Evolutionary conservation across 495 filamentous ascomycete species (phyloP), one percentile per base, ranked within the genome.

Genomic region (Hypoxylon cercidicola): DNA sequence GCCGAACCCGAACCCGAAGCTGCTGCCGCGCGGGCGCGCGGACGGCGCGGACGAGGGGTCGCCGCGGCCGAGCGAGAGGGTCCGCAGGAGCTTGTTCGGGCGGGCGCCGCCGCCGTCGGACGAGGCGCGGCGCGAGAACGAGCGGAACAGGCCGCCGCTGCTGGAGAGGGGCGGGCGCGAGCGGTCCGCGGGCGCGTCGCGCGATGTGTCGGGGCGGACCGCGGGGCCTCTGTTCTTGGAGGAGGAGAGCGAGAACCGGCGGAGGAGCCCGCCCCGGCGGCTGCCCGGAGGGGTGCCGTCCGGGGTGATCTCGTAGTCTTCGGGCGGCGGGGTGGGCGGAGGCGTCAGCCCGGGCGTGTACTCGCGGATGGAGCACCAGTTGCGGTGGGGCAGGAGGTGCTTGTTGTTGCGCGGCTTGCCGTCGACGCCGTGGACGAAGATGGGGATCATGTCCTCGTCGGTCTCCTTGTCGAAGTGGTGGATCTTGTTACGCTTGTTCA

Each of bases 401-500:
- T 92, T 94, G 76, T 99, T 99, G 71, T 96, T 97, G 61, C 95
- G 86, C 10, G 86, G 80, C 71, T 93, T 93, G 43, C 90, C 91
- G 68, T 97, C 93, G 2, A 97, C 92, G 69, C 96, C 95, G 48
- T 90, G 87, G 0, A 80, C 82, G 75, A 99, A 99, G 52, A 98
- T 87, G 1, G 95, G 92, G 51, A 97, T 92, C 90, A 98, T 94
- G 70, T 93, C 88, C 75, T 99, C 95, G 57, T 98, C 93, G 0
- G 95, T 97, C 61, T 93, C 83, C 51, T 78, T 75, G 73, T 94
- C 88, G 20, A 94, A 83, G 72, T 98, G 93, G 71, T 99, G 95
- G 12, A 97, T 81, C 67, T 92, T 96, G 77, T 97, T 97, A 15
- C 95, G 87, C 77, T 88, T 92, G 80, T 97, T 97, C 39, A 99